phyloP scores from a whole-genome alignment of 2,329 filamentous ascomycete species.

The Huntiella abstrusa region DNA sequence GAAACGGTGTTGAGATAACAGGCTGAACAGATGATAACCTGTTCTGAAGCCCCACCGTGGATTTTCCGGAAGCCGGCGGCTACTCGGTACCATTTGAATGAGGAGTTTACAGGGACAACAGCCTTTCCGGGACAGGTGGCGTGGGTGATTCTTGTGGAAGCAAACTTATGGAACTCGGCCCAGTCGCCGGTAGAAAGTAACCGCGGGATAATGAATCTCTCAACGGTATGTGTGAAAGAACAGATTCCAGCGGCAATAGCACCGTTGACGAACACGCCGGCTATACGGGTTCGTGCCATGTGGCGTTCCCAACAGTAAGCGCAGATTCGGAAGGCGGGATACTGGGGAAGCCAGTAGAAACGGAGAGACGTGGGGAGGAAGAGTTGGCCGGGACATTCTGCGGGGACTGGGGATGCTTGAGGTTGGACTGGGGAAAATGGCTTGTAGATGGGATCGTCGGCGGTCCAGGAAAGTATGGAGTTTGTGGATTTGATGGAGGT shows the following conservation, averaged over 20 bases:
- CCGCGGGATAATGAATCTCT: too few relatives aligned
- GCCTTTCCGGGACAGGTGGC: constrained; percentile 17
- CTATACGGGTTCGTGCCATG: constrained; percentile 18
- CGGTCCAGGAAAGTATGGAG: not conserved
- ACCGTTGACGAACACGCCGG: constrained; percentile 15
- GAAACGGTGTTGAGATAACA: constrained; percentile 20
- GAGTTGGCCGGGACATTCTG: too few relatives aligned
- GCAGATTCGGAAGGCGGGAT: constrained; percentile 21
- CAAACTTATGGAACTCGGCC: not conserved
- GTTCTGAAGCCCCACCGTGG: constrained; percentile 14
- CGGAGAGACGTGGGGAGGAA: not conserved
- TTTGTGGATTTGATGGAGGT: not conserved
- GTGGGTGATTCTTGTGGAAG: constrained; percentile 12
- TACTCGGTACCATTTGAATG: constrained; percentile 16
- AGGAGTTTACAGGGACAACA: constrained; percentile 13
- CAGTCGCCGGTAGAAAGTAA: not conserved
- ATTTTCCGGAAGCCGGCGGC: constrained; percentile 12
- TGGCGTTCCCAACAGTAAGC: constrained; percentile 23
- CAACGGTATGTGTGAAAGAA: too few relatives aligned
- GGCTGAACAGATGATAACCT: constrained; percentile 21
- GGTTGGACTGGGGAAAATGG: too few relatives aligned
- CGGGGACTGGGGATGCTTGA: too few relatives aligned
- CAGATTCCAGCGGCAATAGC: not conserved
- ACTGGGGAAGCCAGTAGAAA: constrained; percentile 13
- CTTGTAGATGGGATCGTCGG: not conserved